Evolutionary conservation across 495 filamentous ascomycete species (phyloP).

Genomic region (Rostrohypoxylon terebratum): DNA sequence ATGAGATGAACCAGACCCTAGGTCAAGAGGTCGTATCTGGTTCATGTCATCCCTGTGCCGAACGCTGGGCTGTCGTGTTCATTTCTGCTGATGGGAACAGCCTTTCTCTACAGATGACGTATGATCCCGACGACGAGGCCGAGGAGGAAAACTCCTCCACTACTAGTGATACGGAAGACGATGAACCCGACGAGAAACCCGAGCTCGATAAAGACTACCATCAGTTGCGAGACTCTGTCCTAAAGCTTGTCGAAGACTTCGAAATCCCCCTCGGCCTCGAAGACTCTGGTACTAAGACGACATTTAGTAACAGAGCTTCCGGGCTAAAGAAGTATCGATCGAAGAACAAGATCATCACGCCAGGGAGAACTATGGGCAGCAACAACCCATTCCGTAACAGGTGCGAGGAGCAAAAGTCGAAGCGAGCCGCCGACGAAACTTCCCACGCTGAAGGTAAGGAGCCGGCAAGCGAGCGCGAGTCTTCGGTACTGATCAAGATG

Average conservation of each 20-base stretch:
- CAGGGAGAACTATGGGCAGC: slow-evolving; percentile 60
- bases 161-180: slow-evolving; percentile 72
- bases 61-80: slow-evolving; percentile 80
- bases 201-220: slow-evolving; percentile 86
- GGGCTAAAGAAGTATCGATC: slow-evolving; percentile 62
- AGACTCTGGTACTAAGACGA: slow-evolving; percentile 64
- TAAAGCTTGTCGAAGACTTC: slow-evolving; percentile 83
- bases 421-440: slow-evolving; percentile 51
- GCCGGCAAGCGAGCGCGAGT: slow-evolving; percentile 48
- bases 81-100: slow-evolving; percentile 76
- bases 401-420: slow-evolving; percentile 50
- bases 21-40: slow-evolving; percentile 70
- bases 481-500: slow-evolving; percentile 71
- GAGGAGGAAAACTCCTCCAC: slow-evolving; percentile 73
- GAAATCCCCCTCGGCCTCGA: slow-evolving; percentile 74
- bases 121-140: slow-evolving; percentile 73
- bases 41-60: slow-evolving; percentile 76
- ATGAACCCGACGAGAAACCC: slow-evolving; percentile 69
- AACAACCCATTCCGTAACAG: slow-evolving; percentile 67
- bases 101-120: slow-evolving; percentile 77
- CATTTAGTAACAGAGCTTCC: slow-evolving; percentile 72
- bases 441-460: slow-evolving; percentile 51
- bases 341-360: slow-evolving; percentile 63
- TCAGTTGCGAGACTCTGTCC: slow-evolving; percentile 81
- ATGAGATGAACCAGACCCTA: slow-evolving; percentile 72